A percentile compares a stretch with the other conserved stretches of the same genome.
phyloP scores from a whole-genome alignment of 2,329 filamentous ascomycete genomes.

The Sarocladium kiliense region DNA sequence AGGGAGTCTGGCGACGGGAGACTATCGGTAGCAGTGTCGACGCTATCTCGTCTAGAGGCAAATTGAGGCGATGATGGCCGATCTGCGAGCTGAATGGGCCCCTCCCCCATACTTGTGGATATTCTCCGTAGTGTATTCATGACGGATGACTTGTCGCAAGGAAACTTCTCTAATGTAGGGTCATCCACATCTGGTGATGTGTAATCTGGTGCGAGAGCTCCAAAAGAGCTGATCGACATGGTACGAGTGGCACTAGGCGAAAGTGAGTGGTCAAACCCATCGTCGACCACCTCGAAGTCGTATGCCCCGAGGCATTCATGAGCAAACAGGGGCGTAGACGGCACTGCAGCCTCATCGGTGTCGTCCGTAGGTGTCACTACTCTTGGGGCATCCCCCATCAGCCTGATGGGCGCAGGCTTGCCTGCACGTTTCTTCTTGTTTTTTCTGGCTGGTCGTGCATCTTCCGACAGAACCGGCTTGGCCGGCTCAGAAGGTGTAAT shows the following conservation, averaged over 20 bases:
- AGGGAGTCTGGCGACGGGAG: slow-evolving; percentile 27
- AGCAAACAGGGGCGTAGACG: slow-evolving; percentile 35
- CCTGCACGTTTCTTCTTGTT: neutral
- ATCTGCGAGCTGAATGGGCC: slow-evolving; percentile 30
- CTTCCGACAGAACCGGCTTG: neutral
- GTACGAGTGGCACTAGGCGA: neutral
- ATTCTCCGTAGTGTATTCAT: slow-evolving; percentile 40
- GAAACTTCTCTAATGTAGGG: slow-evolving; percentile 43
- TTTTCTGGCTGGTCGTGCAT: neutral
- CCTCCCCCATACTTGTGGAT: slow-evolving; percentile 36
- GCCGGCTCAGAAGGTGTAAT: neutral
- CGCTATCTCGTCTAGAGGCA: slow-evolving; percentile 26
- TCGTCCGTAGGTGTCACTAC: neutral
- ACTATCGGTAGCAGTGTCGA: slow-evolving; percentile 32
- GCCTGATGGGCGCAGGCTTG: neutral
- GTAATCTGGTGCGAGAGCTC: neutral
- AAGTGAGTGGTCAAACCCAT: slow-evolving; percentile 21
- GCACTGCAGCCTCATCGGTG: neutral
- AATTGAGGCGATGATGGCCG: slow-evolving; percentile 30
- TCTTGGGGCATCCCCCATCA: neutral
- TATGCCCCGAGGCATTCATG: slow-evolving; percentile 42
- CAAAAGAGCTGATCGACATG: neutral
- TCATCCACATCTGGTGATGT: slow-evolving; percentile 33
- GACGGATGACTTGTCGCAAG: slow-evolving; percentile 38
- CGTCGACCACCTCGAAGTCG: slow-evolving; percentile 23